A percentile compares a stretch with the other conserved stretches of the same genome.
phyloP scores from a whole-genome alignment of 139 green algal genomes.

The Tetradesmus lagerheimii region DNA sequence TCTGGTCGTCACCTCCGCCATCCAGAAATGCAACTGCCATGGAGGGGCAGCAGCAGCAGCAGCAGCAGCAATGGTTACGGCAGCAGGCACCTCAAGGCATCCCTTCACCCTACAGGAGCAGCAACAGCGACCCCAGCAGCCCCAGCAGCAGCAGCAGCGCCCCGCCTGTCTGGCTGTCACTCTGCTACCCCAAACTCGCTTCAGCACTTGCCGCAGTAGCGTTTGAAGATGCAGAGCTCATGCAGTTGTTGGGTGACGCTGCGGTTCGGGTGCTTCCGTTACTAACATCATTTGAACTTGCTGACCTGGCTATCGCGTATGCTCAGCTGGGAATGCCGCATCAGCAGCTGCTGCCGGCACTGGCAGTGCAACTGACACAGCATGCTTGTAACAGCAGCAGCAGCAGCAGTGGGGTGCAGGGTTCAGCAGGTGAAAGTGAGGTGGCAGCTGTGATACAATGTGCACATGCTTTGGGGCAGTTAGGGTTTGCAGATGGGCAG shows the following conservation, averaged over 20 bases:
- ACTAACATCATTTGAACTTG: neutral
- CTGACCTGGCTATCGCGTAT: conserved; percentile 1
- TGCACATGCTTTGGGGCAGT: conserved; percentile 10
- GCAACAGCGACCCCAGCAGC: neutral
- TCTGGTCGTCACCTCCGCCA: neutral
- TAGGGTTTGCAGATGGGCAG: conserved; percentile 1
- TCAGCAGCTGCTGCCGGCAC: neutral
- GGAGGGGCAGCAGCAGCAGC: conserved; percentile 5
- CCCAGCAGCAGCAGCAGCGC: conserved; percentile 14
- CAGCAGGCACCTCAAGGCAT: neutral
- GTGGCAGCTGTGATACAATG: neutral
- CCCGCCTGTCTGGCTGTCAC: neutral
- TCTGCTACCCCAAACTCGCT: conserved; percentile 2
- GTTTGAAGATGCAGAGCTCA: neutral
- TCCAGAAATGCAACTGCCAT: neutral
- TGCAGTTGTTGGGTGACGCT: neutral
- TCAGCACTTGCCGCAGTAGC: conserved; percentile 18
- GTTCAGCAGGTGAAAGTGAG: neutral
- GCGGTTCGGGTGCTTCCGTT: neutral
- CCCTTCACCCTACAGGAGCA: neutral
- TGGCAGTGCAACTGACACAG: neutral
- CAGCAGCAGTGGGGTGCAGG: neutral
- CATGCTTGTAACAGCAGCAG: neutral
- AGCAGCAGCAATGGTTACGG: neutral
- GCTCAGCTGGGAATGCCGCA: neutral